These are phyloP conservation scores for Saccharomycopsis schoenii DNA, from an alignment of 805 yeast genomes.

Conservation along the genomic window DNA sequence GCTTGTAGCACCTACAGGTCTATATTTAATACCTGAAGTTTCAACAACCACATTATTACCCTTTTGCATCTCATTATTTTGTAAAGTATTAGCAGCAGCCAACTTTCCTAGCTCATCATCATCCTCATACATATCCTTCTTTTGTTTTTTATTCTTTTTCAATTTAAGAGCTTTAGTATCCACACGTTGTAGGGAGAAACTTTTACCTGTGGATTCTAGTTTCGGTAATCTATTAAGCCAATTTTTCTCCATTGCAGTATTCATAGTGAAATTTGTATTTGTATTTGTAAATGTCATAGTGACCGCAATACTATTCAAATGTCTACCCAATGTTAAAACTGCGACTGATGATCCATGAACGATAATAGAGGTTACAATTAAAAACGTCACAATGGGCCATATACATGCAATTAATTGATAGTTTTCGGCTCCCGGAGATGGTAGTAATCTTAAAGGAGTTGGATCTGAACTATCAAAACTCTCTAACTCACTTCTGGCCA, in stretches of 20 bases:
- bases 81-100: constrained; percentile 2
- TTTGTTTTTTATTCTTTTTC: constrained; percentile 17
- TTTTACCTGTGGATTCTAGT: constrained; percentile 58
- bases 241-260: constrained; percentile 41
- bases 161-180: constrained; percentile 48
- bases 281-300: constrained; percentile 81
- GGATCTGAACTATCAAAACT: constrained; percentile 36
- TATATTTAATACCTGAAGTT: constrained; percentile 53
- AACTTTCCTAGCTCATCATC: constrained; percentile 4
- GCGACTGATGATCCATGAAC: constrained; percentile 92
- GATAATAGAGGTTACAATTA: constrained; percentile 70
- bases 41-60: constrained; percentile 28
- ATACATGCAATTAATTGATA: constrained; percentile 51
- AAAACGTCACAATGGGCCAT: constrained; percentile 79
- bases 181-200: constrained; percentile 73
- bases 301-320: constrained; percentile 83
- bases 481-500: constrained; percentile 68
- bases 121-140: constrained; percentile 16
- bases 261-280: constrained; percentile 40
- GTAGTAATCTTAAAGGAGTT: constrained; percentile 46
- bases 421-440: constrained; percentile 38
- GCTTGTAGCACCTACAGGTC: constrained; percentile 69
- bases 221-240: constrained; percentile 86
- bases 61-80: background rate
- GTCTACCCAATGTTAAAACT: constrained; percentile 65